phyloP scores from a whole-genome alignment of 2,329 filamentous ascomycete genomes.

The Phaeosphaeriaceae sp. region DNA sequence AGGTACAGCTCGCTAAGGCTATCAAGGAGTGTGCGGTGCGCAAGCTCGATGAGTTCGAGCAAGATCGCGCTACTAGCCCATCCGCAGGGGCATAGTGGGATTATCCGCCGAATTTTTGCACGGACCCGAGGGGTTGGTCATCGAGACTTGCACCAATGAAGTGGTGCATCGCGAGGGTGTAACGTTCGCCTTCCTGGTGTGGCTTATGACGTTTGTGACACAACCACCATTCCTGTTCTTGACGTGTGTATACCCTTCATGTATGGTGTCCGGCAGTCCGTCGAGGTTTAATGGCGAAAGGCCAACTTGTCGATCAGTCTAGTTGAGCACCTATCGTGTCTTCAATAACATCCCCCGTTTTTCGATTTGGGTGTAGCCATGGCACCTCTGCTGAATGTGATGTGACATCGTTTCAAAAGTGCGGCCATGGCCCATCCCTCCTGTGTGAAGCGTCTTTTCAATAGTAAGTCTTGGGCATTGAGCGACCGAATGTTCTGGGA shows the following conservation, averaged over 20 bases:
- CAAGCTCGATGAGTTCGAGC: constrained; percentile 9
- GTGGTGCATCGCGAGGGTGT: neutral
- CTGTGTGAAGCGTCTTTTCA: neutral
- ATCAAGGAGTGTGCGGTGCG: constrained; percentile 6
- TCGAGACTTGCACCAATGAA: neutral
- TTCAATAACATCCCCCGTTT: neutral
- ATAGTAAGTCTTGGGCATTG: neutral
- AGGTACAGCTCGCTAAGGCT: constrained; percentile 9
- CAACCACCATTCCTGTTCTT: neutral
- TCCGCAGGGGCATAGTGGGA: neutral
- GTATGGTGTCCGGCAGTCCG: neutral
- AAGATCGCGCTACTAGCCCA: constrained; percentile 2
- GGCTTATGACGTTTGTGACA: neutral
- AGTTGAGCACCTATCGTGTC: neutral
- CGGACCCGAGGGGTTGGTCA: neutral
- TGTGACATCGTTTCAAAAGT: neutral
- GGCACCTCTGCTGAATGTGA: neutral
- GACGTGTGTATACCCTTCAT: neutral
- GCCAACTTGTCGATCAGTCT: too few relatives aligned
- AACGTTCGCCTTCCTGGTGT: neutral
- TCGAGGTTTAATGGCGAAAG: neutral
- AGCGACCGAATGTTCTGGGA: neutral
- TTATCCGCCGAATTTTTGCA: neutral
- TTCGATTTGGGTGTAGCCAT: neutral
- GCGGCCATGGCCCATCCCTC: too few relatives aligned